These are phyloP conservation scores for Rauvolfia tetraphylla DNA, from an alignment of 257 asterid species.

Conservation along the genomic window DNA sequence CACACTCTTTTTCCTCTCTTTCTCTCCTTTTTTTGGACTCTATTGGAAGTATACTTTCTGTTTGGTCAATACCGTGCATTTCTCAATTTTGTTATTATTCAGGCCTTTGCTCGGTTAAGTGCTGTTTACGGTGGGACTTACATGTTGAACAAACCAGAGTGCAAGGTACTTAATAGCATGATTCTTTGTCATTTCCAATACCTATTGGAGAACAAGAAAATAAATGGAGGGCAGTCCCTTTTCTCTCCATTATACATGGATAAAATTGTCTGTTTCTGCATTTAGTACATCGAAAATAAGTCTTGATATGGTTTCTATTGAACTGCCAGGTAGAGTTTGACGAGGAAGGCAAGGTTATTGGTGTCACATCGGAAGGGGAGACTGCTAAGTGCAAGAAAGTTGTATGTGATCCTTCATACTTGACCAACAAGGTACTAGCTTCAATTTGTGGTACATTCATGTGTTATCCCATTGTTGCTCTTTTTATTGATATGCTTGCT, in stretches of 20 bases:
- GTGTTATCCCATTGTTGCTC: no score
- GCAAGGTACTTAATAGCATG: conserved; percentile 53
- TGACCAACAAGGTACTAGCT: conserved; percentile 60
- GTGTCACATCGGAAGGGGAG: conserved; percentile 96
- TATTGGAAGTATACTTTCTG: neutral
- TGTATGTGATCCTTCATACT: conserved; percentile 95
- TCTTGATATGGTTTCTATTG: conserved; percentile 1
- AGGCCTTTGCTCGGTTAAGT: conserved; percentile 98
- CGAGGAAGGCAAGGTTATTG: conserved; percentile 81
- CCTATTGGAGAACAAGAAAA: neutral
- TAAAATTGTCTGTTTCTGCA: neutral
- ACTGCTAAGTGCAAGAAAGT: conserved; percentile 93
- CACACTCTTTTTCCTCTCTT: neutral
- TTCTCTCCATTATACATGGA: neutral
- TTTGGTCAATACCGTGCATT: neutral
- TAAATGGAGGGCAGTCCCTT: neutral
- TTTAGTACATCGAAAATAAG: neutral
- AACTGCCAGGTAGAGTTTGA: conserved; percentile 76
- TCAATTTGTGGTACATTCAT: neutral
- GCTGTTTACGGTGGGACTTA: conserved; percentile 99
- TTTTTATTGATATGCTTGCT: neutral
- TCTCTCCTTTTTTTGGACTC: neutral
- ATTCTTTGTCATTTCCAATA: neutral
- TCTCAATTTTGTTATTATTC: neutral
- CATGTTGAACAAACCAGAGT: conserved; percentile 92